A percentile compares a stretch with the other conserved stretches of the same genome.
Evolutionary conservation across 257 asterid genomes (phyloP).

Genomic region (Nyctanthes arbortristis): DNA sequence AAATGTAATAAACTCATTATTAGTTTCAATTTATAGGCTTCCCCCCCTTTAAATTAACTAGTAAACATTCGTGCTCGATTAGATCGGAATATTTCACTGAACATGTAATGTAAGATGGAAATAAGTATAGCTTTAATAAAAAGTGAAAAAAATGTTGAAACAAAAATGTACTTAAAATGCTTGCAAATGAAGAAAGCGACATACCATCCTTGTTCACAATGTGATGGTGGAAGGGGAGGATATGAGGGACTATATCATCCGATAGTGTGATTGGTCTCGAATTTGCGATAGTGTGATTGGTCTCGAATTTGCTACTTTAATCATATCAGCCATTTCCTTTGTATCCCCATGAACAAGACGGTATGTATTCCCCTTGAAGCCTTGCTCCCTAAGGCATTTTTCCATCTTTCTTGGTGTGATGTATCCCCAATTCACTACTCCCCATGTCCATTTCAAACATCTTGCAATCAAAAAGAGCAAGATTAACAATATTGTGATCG

Average conservation of each 20-base stretch:
- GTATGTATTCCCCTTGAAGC: conserved; percentile 54
- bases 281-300: too few relatives aligned
- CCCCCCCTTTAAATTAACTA: too few relatives aligned
- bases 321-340: conserved; percentile 48
- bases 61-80: too few relatives aligned
- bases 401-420: conserved; percentile 47
- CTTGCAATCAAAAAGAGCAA: conserved; percentile 2
- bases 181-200: not conserved
- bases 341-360: conserved; percentile 45
- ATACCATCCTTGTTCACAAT: conserved; percentile 43
- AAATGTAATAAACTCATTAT: too few relatives aligned
- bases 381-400: conserved; percentile 44
- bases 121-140: too few relatives aligned
- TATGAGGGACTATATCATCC: conserved; percentile 44
- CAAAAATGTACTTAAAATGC: too few relatives aligned
- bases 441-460: conserved; percentile 31
- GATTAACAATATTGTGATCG: not conserved
- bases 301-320: conserved; percentile 38
- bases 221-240: conserved; percentile 42
- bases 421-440: conserved; percentile 49
- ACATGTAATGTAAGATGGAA: too few relatives aligned
- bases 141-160: too few relatives aligned
- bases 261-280: conserved; percentile 39
- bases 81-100: too few relatives aligned
- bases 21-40: too few relatives aligned